Evolutionary conservation across 768 basidiomycete species (phyloP), one percentile per base, ranked within the genome.

Genomic region (Boletus tomentosulus): DNA sequence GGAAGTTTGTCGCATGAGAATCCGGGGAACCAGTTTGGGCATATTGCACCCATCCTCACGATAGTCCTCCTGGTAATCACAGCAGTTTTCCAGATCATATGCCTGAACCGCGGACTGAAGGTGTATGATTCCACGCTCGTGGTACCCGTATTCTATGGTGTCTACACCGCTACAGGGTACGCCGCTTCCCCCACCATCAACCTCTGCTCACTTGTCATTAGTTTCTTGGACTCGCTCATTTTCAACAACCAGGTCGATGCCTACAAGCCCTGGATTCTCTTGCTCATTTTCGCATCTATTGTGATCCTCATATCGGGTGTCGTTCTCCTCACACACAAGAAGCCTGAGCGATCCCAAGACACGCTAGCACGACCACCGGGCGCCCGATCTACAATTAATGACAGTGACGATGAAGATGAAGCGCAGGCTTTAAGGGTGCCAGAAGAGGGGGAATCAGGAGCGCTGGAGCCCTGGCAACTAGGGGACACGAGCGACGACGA

Each of bases 111-210:
- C 39, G 94, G 89, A 6, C 76, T 96, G n/a, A 84, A 84, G 63
- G 86, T 90, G 9, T 95, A 95, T 61, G 94, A 93, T 63, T 91
- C 89, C 16, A 92, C 90, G 0, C 71, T 97, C 1, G 92, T 97
- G 16, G 94, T 97, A 0, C 95, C 96, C 0, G 86, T 95, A 13
- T 97, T 98, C 67, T 98, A 96, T 66, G 92, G 92, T 10, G 85
- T 93, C 10, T 95, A 94, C 65, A 94, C 92, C 0, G 88, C 87
- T 3, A 78, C 82, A 24, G 90, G 91, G 82, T 89, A 66, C 43
- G 79, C 71, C 35, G 3, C n/a, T n/a, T 49, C 16, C 22, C 28
- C 33, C 27, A 10, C 1, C 7, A 24, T 35, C 48, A 25, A 51
- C 41, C 35, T 48, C 10, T 49, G 53, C 42, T 62, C 15, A 65